These are phyloP conservation scores for Spergularia bocconei DNA, from an alignment of 148 eudicot species.

Conservation along the genomic window DNA sequence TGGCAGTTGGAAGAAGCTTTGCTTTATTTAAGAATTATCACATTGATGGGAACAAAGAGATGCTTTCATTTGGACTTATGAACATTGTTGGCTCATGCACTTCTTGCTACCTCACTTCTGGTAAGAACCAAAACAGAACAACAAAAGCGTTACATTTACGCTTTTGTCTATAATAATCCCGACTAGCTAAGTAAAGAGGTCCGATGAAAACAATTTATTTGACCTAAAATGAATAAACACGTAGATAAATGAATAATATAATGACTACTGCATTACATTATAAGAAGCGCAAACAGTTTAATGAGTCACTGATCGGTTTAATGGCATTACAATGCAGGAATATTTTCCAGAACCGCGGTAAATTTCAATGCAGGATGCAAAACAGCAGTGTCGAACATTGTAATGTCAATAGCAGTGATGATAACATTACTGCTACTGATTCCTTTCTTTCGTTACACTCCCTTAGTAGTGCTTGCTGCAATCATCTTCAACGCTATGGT, in stretches of 20 bases:
- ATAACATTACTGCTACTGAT: constrained; percentile 48
- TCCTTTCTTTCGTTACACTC: constrained; percentile 67
- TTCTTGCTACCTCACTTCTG: constrained; percentile 72
- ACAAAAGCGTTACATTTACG: too few species aligned
- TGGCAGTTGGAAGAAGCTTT: constrained; percentile 71
- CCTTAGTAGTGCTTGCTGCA: constrained; percentile 55
- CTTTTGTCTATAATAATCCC: neutral
- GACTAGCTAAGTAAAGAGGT: too few species aligned
- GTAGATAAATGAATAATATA: too few species aligned
- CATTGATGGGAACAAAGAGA: constrained; percentile 78
- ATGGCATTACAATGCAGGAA: constrained; percentile 32
- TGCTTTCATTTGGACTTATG: constrained; percentile 68
- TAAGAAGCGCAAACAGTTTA: too few species aligned
- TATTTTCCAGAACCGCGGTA: constrained; percentile 69
- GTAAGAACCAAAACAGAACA: constrained; percentile 17
- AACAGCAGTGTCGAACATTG: constrained; percentile 57
- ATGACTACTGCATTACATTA: too few species aligned
- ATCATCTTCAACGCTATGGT: constrained; percentile 65
- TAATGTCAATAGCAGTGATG: constrained; percentile 63
- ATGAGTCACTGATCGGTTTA: neutral
- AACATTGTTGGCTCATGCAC: constrained; percentile 69
- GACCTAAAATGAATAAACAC: too few species aligned
- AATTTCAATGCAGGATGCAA: constrained; percentile 67
- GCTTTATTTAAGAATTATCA: constrained; percentile 55
- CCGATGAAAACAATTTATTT: too few species aligned